phyloP scores from a whole-genome alignment of 768 basidiomycete genomes.

The Rossbeevera mucosa region DNA sequence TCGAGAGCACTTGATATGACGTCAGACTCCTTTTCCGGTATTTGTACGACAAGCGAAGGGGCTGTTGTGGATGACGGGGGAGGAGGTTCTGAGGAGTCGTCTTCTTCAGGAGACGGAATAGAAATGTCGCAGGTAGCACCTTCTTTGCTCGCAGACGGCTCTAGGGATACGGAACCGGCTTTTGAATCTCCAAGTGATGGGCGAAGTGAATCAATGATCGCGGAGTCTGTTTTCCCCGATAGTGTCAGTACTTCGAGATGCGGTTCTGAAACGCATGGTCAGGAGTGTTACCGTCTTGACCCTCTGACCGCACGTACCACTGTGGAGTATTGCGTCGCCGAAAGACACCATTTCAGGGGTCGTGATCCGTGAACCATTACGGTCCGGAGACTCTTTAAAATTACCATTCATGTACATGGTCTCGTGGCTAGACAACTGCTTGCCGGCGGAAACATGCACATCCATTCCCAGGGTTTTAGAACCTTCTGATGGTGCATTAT shows the following conservation, averaged over 20 bases:
- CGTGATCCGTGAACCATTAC: conserved; percentile 8
- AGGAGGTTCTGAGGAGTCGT: conserved; percentile 5
- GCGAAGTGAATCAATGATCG: conserved; percentile 2
- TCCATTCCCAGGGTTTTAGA: conserved; percentile 18
- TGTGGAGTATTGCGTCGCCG: conserved; percentile 2
- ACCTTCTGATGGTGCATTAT: conserved; percentile 16
- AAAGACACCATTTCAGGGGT: conserved; percentile 8
- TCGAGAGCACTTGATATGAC: conserved; percentile 8
- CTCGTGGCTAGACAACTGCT: conserved; percentile 22
- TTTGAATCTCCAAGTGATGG: conserved; percentile 7
- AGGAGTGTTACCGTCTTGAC: conserved; percentile 1
- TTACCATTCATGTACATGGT: conserved; percentile 19
- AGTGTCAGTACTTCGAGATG: conserved; percentile 6
- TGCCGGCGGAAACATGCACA: conserved; percentile 10
- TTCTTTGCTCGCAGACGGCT: conserved; percentile 6
- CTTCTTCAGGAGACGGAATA: conserved; percentile 4
- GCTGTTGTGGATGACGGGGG: conserved; percentile 12
- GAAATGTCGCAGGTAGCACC: conserved; percentile 9
- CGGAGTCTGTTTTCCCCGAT: conserved; percentile 12
- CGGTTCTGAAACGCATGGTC: conserved; percentile 15
- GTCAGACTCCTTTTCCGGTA: conserved; percentile 15
- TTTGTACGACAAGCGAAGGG: conserved; percentile 9
- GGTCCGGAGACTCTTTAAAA: conserved; percentile 13
- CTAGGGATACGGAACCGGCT: conserved; percentile 1
- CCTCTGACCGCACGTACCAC: conserved; percentile 15